Conservation (phyloP, 176 grass and related monocot species). For the Musa schizocarpa region DNA sequence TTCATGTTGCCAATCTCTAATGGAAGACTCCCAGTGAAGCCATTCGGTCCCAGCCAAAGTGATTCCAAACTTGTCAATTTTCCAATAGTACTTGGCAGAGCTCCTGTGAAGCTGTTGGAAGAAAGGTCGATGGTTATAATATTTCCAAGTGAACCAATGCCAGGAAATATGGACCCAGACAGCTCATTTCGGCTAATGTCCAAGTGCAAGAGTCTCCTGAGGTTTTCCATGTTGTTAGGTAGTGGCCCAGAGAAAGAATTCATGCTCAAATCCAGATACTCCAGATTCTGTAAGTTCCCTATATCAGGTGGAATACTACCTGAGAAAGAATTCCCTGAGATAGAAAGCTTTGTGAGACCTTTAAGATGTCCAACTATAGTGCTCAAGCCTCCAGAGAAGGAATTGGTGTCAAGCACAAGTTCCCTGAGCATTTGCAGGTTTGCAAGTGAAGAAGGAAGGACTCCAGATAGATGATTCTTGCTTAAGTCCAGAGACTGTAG, state of each 20-base stretch:
- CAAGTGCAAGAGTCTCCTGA: conserved; percentile 57
- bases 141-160: conserved; percentile 46
- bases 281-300: conserved; percentile 54
- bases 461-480: conserved; percentile 54
- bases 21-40: conserved; percentile 57
- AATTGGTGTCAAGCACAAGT: conserved; percentile 53
- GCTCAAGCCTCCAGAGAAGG: conserved; percentile 43
- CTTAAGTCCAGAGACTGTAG: conserved; percentile 62
- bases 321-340: conserved; percentile 50
- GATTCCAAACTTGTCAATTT: conserved; percentile 37
- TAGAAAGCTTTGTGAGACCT: conserved; percentile 43
- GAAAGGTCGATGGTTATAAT: conserved; percentile 72
- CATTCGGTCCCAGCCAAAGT: conserved; percentile 60
- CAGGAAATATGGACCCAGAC: conserved; percentile 56
- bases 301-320: conserved; percentile 53
- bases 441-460: conserved; percentile 46
- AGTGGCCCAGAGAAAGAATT: conserved; percentile 57
- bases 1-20: conserved; percentile 59
- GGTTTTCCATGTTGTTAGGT: conserved; percentile 47
- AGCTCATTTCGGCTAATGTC: conserved; percentile 62
- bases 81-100: conserved; percentile 55
- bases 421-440: conserved; percentile 44
- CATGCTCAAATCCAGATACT: conserved; percentile 48
- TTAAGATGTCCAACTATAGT: conserved; percentile 48
- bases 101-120: conserved; percentile 59